A percentile compares a stretch with the other conserved stretches of the same genome.
phyloP scores from a whole-genome alignment of 345 rosid genomes.

The Eucalyptus sp. region DNA sequence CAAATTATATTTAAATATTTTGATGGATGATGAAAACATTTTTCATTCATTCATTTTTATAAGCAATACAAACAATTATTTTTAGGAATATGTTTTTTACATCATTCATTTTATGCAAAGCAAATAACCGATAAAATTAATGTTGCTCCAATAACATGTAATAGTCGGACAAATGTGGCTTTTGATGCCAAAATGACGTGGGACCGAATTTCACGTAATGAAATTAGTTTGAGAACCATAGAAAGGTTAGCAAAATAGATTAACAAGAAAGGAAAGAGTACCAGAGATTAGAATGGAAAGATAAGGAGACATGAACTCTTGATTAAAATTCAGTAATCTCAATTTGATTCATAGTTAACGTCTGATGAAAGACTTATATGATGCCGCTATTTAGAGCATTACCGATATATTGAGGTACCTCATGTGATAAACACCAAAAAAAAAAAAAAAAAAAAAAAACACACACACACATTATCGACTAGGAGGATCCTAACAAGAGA shows the following conservation, averaged over 20 bases:
- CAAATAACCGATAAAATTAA: rapidly evolving
- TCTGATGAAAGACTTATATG: neutral
- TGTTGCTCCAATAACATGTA: neutral
- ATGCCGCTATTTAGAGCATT: neutral
- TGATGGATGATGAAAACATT: neutral
- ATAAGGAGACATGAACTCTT: neutral
- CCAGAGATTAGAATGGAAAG: neutral
- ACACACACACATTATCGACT: neutral
- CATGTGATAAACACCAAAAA: neutral
- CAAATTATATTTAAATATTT: neutral
- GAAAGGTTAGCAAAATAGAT: neutral
- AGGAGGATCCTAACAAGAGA: neutral
- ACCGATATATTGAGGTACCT: neutral
- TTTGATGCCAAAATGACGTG: neutral
- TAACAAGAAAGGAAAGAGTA: neutral
- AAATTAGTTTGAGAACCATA: neutral
- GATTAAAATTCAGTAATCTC: neutral
- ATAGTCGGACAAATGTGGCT: rapidly evolving
- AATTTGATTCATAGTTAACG: neutral
- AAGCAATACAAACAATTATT: neutral
- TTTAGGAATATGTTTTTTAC: neutral
- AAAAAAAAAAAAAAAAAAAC: no score
- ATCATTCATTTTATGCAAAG: neutral
- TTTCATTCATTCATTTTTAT: rapidly evolving
- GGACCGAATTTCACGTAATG: neutral